Evolutionary conservation across 2,329 filamentous ascomycete genomes (phyloP).

Genomic region (Chrysosphaeria jannelii): DNA sequence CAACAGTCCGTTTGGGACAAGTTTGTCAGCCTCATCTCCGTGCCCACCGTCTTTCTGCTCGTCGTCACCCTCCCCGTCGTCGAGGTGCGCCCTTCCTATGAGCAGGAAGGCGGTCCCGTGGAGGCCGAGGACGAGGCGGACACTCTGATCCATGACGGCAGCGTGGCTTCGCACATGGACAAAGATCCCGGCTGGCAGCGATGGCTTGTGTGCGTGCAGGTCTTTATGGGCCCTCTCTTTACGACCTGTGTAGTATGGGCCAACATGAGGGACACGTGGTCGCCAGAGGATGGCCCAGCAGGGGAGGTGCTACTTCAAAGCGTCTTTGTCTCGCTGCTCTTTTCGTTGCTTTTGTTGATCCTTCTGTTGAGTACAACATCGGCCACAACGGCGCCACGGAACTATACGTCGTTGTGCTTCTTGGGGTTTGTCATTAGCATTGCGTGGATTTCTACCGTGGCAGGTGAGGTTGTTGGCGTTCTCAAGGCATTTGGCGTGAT

Average conservation of each 20-base stretch:
- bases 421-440: constrained; percentile 76
- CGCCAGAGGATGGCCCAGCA: constrained; percentile 22
- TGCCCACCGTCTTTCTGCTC: constrained; percentile 71
- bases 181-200: constrained; percentile 40
- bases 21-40: constrained; percentile 48
- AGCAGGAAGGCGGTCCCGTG: no score
- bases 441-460: constrained; percentile 88
- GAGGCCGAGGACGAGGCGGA: no score
- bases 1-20: constrained; percentile 69
- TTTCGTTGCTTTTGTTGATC: constrained; percentile 34
- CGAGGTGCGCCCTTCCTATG: constrained; percentile 36
- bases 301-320: constrained; percentile 22
- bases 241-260: constrained; percentile 48
- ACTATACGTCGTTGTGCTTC: constrained; percentile 57
- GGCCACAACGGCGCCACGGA: constrained; percentile 33
- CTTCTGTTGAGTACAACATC: constrained; percentile 39
- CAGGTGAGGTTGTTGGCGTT: constrained; percentile 81
- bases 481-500: constrained; percentile 84
- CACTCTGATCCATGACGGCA: not conserved
- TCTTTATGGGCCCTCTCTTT: constrained; percentile 69
- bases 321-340: constrained; percentile 37
- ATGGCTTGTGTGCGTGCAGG: constrained; percentile 64
- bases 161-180: not conserved
- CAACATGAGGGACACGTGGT: constrained; percentile 22
- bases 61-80: constrained; percentile 80